A percentile compares a stretch with the other conserved stretches of the same genome.
phyloP scores from a whole-genome alignment of 805 yeast genomes.

The Yarrowia sp. region DNA sequence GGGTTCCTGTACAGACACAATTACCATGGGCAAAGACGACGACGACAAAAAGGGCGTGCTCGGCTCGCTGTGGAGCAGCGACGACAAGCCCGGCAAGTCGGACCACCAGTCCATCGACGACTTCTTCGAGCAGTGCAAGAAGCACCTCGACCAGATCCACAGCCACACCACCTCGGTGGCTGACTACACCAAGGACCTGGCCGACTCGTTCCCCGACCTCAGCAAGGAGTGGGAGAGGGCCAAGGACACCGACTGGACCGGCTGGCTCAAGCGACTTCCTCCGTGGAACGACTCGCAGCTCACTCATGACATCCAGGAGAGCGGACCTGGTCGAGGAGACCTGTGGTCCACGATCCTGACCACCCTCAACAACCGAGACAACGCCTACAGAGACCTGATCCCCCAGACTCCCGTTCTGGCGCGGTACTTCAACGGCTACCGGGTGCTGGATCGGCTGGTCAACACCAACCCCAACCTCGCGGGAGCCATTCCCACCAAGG shows the following conservation, averaged over 20 bases:
- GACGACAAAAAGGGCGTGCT: conserved; percentile 21
- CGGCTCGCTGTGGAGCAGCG: conserved; percentile 17
- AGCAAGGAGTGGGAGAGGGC: conserved; percentile 14
- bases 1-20: too few species aligned
- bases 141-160: conserved; percentile 16
- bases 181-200: conserved; percentile 11
- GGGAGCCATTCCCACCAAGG: conserved; percentile 22
- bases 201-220: not conserved
- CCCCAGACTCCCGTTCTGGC: conserved; percentile 19
- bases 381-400: conserved; percentile 1
- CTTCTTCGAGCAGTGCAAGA: conserved; percentile 26
- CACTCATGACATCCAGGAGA: not conserved
- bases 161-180: conserved; percentile 20
- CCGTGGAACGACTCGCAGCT: not conserved
- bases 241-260: conserved; percentile 8
- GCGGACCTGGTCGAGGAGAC: not conserved
- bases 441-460: conserved; percentile 8
- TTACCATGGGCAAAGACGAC: conserved; percentile 24
- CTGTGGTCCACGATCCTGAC: conserved; percentile 22
- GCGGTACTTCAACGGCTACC: conserved; percentile 25
- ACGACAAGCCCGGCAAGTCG: not conserved
- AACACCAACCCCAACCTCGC: conserved; percentile 24
- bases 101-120: conserved; percentile 19
- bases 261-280: conserved; percentile 10
- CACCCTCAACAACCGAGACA: not conserved